These are phyloP conservation scores for Pseudodiploospora longispora DNA, from an alignment of 2,329 filamentous ascomycete species.

Conservation along the genomic window DNA sequence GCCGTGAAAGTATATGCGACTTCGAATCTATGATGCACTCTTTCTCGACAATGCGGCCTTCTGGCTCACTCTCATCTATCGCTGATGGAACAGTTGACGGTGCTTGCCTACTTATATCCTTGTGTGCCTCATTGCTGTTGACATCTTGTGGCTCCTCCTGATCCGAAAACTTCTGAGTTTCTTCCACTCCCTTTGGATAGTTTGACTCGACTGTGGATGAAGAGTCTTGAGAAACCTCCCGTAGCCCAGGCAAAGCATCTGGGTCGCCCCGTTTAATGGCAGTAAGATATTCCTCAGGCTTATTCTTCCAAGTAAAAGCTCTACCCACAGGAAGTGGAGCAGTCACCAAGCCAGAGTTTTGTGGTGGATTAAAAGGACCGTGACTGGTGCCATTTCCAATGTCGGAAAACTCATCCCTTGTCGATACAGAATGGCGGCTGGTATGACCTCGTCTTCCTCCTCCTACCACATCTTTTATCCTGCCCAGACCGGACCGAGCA, in stretches of 20 bases:
- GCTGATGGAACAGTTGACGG: conserved; percentile 52
- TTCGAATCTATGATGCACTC: conserved; percentile 27
- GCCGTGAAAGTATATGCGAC: conserved; percentile 46
- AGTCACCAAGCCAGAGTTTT: conserved; percentile 18
- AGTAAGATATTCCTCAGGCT: conserved; percentile 50
- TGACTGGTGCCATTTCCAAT: conserved; percentile 9
- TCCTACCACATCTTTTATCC: conserved; percentile 80
- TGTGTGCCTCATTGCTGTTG: conserved; percentile 34
- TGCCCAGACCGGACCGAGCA: conserved; percentile 71
- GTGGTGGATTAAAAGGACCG: conserved; percentile 9
- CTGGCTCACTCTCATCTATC: conserved; percentile 51
- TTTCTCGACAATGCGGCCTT: conserved; percentile 42
- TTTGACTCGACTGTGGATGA: conserved; percentile 20
- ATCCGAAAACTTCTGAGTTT: conserved; percentile 14
- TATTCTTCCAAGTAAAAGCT: conserved; percentile 57
- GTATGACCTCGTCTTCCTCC: conserved; percentile 44
- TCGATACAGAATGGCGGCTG: conserved; percentile 39
- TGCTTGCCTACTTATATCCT: conserved; percentile 33
- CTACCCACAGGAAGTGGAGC: conserved; percentile 36
- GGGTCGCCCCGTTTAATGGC: conserved; percentile 29
- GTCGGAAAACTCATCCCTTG: conserved; percentile 44
- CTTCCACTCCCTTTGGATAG: conserved; percentile 13
- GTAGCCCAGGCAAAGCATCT: conserved; percentile 17
- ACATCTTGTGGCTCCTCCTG: conserved; percentile 18
- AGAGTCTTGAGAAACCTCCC: conserved; percentile 16